Percentiles rank a stretch among this genome's conserved stretches.
phyloP scores from a whole-genome alignment of 768 basidiomycete species.

The Auriculariales sp. region DNA sequence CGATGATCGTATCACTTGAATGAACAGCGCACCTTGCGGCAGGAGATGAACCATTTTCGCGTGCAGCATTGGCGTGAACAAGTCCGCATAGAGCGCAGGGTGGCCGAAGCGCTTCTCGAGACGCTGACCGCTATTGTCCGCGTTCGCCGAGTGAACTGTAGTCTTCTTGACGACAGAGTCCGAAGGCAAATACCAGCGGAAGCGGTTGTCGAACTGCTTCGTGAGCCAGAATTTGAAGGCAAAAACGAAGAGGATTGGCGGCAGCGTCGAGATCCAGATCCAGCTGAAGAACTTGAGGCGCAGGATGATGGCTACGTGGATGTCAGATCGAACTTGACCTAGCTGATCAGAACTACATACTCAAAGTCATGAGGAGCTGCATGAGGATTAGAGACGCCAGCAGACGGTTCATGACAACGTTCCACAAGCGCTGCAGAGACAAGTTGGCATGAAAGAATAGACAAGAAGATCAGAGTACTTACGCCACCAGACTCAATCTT shows the following conservation, averaged over 20 bases:
- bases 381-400: constrained; percentile 67
- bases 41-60: constrained; percentile 73
- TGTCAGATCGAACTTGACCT: neutral
- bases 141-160: constrained; percentile 64
- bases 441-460: constrained; percentile 2
- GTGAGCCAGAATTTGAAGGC: constrained; percentile 77
- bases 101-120: constrained; percentile 91
- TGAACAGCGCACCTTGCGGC: constrained; percentile 20
- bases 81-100: constrained; percentile 72
- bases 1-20: neutral
- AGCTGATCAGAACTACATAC: constrained; percentile 32
- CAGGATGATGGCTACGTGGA: constrained; percentile 61
- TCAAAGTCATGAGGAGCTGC: constrained; percentile 77
- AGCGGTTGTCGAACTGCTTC: constrained; percentile 47
- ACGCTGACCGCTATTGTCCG: constrained; percentile 55
- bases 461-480: constrained; percentile 17
- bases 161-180: constrained; percentile 59
- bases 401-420: constrained; percentile 82
- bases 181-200: constrained; percentile 75
- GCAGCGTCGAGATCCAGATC: constrained; percentile 72
- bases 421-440: constrained; percentile 66
- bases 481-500: constrained; percentile 90
- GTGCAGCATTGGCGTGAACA: constrained; percentile 82
- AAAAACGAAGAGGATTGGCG: constrained; percentile 66
- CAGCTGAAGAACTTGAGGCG: constrained; percentile 60